Evolutionary conservation across 176 grass and related monocot genomes (phyloP), one percentile per base, ranked within the genome.

Genomic region (Eragrostis curvula): DNA sequence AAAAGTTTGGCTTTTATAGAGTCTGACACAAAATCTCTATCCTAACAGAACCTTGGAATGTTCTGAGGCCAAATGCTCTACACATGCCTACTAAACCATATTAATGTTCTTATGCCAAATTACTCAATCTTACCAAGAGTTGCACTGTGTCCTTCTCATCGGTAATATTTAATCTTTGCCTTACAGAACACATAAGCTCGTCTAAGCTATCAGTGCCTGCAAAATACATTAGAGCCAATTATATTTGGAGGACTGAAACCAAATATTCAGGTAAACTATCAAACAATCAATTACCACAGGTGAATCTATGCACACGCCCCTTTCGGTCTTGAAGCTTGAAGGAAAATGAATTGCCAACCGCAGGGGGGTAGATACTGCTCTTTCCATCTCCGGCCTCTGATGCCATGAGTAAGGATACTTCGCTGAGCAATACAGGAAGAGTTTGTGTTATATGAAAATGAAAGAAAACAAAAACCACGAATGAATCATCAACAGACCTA

Each of bases 261-360:
- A 43, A 21, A 51, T 53, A 48, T 78, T 74, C 61, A 86, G 80
- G 41, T 39, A 57, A 88, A 81, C 44, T 70, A 73, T 70, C 23
- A 68, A 72, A 48, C 2, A 43, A 69, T 44, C 70, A 89, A 62
- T 79, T 79, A 98, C 96, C 91, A 88, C 85, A 92, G 74, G 86
- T 92, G 70, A 96, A 94, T 84, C 96, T 92, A 79, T 99, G 93
- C 13, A 99, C 80, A 29, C 85, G 91, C 28, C 91, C 85, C 70
- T 91, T 99, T 83, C 13, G 83, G 70, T 96, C 96, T 73, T 94
- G 79, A 77, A 99, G 83, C 66, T 99, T 99, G 73, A 96, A 99
- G 67, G 91, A 7, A 89, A 99, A 96, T 45, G 93, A 90, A 88
- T 94, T 94, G 78, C 96, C 90, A 82, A 94, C 67, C 70, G 75